Percentiles rank a stretch among this genome's conserved stretches.
phyloP scores from a whole-genome alignment of 208 protist species.

The Acanthamoeba lenticulata region DNA sequence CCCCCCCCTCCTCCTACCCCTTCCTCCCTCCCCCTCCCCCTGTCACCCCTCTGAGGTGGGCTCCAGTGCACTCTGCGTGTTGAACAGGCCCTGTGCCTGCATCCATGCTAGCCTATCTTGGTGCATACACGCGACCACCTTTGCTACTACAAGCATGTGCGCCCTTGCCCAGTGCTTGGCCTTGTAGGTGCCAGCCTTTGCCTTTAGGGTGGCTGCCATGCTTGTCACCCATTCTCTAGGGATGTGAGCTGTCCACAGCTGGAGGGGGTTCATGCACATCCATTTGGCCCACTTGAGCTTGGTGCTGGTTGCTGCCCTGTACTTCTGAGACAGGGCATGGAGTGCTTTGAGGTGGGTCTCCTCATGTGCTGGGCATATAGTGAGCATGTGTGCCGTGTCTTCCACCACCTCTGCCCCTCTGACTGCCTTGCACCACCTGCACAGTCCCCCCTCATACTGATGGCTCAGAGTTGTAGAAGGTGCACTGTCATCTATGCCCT shows the following conservation, averaged over 20 bases:
- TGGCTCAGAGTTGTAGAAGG: no score
- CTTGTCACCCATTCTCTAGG: not conserved
- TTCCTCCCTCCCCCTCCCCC: no score
- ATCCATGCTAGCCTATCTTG: not conserved
- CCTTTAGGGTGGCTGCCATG: no score
- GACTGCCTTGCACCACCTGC: not conserved
- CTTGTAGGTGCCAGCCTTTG: no score
- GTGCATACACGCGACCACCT: not conserved
- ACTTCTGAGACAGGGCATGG: not conserved
- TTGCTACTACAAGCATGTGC: not conserved
- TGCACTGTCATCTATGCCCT: not conserved
- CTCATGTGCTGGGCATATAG: not conserved
- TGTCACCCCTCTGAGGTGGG: no score
- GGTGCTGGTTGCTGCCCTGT: not conserved
- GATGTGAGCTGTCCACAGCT: not conserved
- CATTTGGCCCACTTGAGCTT: not conserved
- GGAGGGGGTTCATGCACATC: not conserved
- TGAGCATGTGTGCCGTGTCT: not conserved
- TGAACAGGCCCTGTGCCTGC: not conserved
- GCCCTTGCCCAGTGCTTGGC: not conserved
- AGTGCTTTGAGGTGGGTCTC: not conserved
- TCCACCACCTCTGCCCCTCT: not conserved
- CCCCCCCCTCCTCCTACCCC: no score
- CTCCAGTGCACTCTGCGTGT: no score
- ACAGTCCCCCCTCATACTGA: not conserved